These are phyloP conservation scores for Emergomyces africanus DNA, from an alignment of 2,329 filamentous ascomycete species.

Conservation along the genomic window DNA sequence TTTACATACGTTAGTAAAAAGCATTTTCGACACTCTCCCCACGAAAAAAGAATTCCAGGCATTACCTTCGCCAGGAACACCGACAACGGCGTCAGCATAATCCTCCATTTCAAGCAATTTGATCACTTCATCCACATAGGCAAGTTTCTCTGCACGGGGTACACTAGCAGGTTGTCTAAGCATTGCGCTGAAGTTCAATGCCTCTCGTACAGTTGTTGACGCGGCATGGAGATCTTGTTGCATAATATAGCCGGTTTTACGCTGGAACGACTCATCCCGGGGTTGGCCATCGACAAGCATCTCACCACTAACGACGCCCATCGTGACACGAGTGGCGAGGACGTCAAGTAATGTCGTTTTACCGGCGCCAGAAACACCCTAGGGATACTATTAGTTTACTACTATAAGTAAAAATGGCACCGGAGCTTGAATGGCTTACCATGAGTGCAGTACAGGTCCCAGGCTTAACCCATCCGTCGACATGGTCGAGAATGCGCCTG, in stretches of 20 bases:
- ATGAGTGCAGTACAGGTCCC: constrained; percentile 81
- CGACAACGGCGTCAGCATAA: constrained; percentile 81
- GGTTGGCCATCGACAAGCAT: constrained; percentile 67
- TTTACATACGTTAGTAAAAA: not conserved
- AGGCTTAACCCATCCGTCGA: constrained; percentile 89
- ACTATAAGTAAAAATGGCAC: not conserved
- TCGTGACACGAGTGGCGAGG: constrained; percentile 70
- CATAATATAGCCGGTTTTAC: constrained; percentile 64
- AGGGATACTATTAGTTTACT: not conserved
- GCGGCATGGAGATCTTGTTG: constrained; percentile 47
- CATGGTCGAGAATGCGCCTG: constrained; percentile 66
- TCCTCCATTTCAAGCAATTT: constrained; percentile 80
- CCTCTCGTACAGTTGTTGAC: constrained; percentile 78
- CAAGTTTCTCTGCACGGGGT: constrained; percentile 61
- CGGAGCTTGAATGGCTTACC: constrained; percentile 30
- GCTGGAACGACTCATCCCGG: constrained; percentile 64
- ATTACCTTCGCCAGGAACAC: constrained; percentile 73
- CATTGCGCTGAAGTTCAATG: constrained; percentile 71
- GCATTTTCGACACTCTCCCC: not conserved
- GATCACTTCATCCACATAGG: constrained; percentile 83
- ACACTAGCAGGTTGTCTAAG: constrained; percentile 69
- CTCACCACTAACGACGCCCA: constrained; percentile 77
- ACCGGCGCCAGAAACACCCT: constrained; percentile 71
- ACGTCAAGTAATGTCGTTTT: constrained; percentile 85
- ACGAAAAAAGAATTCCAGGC: not conserved